These are phyloP conservation scores for Escallonia herrerae DNA, from an alignment of 129 eudicot genomes.

Conservation along the genomic window DNA sequence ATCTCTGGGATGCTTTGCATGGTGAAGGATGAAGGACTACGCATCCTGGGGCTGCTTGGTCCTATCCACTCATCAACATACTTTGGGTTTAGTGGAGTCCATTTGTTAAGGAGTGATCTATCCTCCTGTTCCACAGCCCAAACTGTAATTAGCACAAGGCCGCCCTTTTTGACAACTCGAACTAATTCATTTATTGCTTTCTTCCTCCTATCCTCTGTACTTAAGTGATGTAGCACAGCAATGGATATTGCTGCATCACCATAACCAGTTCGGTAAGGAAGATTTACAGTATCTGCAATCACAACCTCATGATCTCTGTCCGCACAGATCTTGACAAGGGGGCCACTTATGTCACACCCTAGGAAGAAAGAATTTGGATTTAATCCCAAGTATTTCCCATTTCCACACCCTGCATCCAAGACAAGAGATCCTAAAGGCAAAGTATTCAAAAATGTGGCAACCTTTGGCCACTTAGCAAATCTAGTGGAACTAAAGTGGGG, in stretches of 20 bases:
- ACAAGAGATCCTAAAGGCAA: conserved; percentile 65
- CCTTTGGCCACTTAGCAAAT: conserved; percentile 97
- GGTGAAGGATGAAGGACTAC: conserved; percentile 32
- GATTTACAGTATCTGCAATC: conserved; percentile 90
- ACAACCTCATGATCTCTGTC: conserved; percentile 79
- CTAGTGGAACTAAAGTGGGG: conserved; percentile 96
- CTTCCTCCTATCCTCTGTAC: conserved; percentile 73
- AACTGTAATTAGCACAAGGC: conserved; percentile 81
- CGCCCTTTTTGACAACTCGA: conserved; percentile 71
- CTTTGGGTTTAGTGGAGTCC: conserved; percentile 81
- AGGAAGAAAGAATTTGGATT: conserved; percentile 61
- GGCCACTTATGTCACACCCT: conserved; percentile 88
- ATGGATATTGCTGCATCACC: conserved; percentile 93
- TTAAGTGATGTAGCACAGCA: conserved; percentile 91
- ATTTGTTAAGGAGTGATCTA: conserved; percentile 54
- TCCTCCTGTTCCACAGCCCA: conserved; percentile 99
- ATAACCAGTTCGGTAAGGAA: conserved; percentile 69
- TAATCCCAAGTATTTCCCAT: conserved; percentile 82
- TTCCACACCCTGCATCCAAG: conserved; percentile 97
- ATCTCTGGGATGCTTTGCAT: conserved; percentile 77
- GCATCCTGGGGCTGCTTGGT: conserved; percentile 64
- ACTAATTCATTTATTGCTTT: conserved; percentile 80
- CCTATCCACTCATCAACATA: conserved; percentile 90
- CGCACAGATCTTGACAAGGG: conserved; percentile 65
- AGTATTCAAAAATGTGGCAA: conserved; percentile 54